phyloP scores from a whole-genome alignment of 768 basidiomycete species.

The Macrolepiota fuliginosa region DNA sequence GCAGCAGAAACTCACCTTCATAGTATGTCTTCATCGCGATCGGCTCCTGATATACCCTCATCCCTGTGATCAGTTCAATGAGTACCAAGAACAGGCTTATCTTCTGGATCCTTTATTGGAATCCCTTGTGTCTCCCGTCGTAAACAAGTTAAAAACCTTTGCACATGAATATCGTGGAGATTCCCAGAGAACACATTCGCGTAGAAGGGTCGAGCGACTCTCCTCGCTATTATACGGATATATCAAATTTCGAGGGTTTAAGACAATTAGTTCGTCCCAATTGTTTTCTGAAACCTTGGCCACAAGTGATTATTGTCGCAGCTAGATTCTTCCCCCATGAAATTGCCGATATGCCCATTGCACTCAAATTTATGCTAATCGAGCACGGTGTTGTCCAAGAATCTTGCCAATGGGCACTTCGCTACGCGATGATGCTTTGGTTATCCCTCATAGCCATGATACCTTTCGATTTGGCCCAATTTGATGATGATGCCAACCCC shows the following conservation, averaged over 20 bases:
- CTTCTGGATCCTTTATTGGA: conserved; percentile 90
- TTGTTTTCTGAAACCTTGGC: conserved; percentile 3
- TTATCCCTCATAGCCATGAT: conserved; percentile 92
- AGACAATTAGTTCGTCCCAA: conserved; percentile 71
- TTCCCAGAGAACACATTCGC: conserved; percentile 26
- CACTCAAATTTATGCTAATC: conserved; percentile 59
- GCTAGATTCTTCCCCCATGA: conserved; percentile 95
- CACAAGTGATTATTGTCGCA: conserved; percentile 28
- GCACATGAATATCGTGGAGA: conserved; percentile 40
- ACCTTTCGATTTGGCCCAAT: conserved; percentile 87
- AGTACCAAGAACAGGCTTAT: conserved; percentile 92
- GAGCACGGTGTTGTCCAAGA: conserved; percentile 41
- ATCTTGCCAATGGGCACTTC: conserved; percentile 67
- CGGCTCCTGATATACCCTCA: not conserved
- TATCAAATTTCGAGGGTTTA: conserved; percentile 87
- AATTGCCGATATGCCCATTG: conserved; percentile 75
- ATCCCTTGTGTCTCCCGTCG: conserved; percentile 70
- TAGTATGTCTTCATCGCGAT: conserved; percentile 40
- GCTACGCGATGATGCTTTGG: conserved; percentile 87
- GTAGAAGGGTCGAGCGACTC: conserved; percentile 46
- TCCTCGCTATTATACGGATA: conserved; percentile 72
- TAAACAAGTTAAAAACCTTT: conserved; percentile 58
- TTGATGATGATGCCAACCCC: conserved; percentile 58
- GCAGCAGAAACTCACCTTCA: conserved; percentile 41
- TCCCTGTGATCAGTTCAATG: conserved; percentile 55